phyloP scores from a whole-genome alignment of 768 basidiomycete genomes.

The Phanerochaete carnosa region DNA sequence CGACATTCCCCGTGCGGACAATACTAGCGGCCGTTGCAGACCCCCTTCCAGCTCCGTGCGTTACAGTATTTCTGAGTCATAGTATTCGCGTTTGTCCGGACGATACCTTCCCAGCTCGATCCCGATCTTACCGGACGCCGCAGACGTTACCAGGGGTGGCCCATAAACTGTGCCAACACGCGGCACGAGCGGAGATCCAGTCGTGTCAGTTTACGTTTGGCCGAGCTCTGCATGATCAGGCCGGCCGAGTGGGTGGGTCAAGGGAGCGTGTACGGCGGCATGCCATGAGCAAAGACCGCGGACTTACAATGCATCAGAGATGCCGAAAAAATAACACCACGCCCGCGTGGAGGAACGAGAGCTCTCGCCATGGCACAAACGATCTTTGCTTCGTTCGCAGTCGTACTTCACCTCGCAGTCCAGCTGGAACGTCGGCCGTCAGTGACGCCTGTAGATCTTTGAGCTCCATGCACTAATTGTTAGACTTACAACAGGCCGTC shows the following conservation, averaged over 20 bases:
- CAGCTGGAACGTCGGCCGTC: background rate
- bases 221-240: background rate
- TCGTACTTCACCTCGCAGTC: background rate
- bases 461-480: background rate
- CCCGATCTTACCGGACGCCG: background rate
- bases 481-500: background rate
- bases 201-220: background rate
- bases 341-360: too few relatives aligned
- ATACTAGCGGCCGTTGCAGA: background rate
- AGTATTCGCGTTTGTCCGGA: background rate
- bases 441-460: background rate
- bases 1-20: background rate
- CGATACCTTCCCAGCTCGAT: background rate
- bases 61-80: background rate
- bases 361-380: too few relatives aligned
- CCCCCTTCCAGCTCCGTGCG: background rate
- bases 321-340: too few relatives aligned
- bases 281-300: too few relatives aligned
- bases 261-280: background rate
- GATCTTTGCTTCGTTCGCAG: too few relatives aligned
- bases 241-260: background rate
- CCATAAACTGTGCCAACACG: background rate
- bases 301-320: too few relatives aligned
- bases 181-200: background rate
- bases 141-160: background rate